phyloP scores from a whole-genome alignment of 2,329 filamentous ascomycete genomes.

The Chaetomiaceae sp. region DNA sequence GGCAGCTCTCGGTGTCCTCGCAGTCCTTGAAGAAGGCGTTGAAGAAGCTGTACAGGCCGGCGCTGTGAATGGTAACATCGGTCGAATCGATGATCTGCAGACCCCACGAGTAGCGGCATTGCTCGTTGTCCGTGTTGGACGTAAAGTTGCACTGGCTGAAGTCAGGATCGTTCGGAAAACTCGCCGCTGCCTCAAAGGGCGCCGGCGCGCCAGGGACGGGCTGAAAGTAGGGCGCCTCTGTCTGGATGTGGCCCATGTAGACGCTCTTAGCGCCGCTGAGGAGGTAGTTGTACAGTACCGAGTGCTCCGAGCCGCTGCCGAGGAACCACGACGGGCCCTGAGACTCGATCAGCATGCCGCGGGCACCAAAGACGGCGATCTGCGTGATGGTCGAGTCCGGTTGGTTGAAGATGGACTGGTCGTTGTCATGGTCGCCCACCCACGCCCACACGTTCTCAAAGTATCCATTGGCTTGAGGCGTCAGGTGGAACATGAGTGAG shows the following conservation, averaged over 20 bases:
- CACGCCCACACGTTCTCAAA: slow-evolving; percentile 43
- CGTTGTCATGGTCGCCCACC: slow-evolving; percentile 23
- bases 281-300: too few species aligned
- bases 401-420: not conserved
- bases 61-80: not conserved
- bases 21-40: not conserved
- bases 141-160: too few species aligned
- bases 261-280: too few species aligned
- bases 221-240: too few species aligned
- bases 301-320: too few species aligned
- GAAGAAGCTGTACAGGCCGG: not conserved
- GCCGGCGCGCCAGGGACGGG: too few species aligned
- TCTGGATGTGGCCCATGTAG: too few species aligned
- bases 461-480: slow-evolving; percentile 28
- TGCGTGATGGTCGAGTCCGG: not conserved
- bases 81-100: not conserved
- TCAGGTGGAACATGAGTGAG: slow-evolving; percentile 36
- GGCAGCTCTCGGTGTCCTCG: not conserved
- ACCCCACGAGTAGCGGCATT: not conserved
- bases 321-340: too few species aligned
- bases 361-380: not conserved
- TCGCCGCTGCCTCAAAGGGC: too few species aligned
- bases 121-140: too few species aligned
- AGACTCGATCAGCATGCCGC: too few species aligned
- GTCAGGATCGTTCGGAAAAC: too few species aligned